These are phyloP conservation scores for Stygiomarasmius scandens DNA, from an alignment of 1,284 basidiomycete genomes.

Conservation along the genomic window DNA sequence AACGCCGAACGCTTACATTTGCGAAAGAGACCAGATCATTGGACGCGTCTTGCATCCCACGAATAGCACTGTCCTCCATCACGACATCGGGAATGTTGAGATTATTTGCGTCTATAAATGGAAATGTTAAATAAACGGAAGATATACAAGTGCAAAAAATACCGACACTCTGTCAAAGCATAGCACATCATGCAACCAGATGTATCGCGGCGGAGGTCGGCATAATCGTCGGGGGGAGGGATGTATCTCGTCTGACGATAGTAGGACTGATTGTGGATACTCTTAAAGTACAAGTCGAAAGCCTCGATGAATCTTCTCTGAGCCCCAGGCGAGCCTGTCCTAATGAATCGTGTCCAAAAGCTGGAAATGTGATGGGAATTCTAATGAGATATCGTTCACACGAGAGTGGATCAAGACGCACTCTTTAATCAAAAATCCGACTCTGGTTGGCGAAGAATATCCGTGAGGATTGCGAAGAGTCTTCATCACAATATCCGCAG, in stretches of 20 bases:
- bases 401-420: slow-evolving; percentile 21
- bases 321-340: slow-evolving; percentile 35
- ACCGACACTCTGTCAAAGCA: slow-evolving; percentile 31
- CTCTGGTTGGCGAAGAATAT: slow-evolving; percentile 32
- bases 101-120: slow-evolving; percentile 45
- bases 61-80: slow-evolving; percentile 50
- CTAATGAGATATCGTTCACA: neutral
- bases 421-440: slow-evolving; percentile 45
- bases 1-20: slow-evolving; percentile 45
- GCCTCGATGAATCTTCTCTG: slow-evolving; percentile 45
- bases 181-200: slow-evolving; percentile 44
- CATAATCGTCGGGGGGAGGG: slow-evolving; percentile 38
- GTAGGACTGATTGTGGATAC: slow-evolving; percentile 41
- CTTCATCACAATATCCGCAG: slow-evolving; percentile 42
- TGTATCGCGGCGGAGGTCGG: slow-evolving; percentile 48
- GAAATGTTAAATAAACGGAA: neutral
- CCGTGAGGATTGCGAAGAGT: slow-evolving; percentile 39
- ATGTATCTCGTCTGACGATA: slow-evolving; percentile 39
- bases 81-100: slow-evolving; percentile 65
- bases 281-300: slow-evolving; percentile 43
- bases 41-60: slow-evolving; percentile 49
- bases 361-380: slow-evolving; percentile 31
- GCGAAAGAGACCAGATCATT: slow-evolving; percentile 68
- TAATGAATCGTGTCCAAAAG: slow-evolving; percentile 37
- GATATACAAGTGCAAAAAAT: neutral